Base-by-base conservation (phyloP, 202 grass and related monocot genomes). In the Musa balbisiana region DNA sequence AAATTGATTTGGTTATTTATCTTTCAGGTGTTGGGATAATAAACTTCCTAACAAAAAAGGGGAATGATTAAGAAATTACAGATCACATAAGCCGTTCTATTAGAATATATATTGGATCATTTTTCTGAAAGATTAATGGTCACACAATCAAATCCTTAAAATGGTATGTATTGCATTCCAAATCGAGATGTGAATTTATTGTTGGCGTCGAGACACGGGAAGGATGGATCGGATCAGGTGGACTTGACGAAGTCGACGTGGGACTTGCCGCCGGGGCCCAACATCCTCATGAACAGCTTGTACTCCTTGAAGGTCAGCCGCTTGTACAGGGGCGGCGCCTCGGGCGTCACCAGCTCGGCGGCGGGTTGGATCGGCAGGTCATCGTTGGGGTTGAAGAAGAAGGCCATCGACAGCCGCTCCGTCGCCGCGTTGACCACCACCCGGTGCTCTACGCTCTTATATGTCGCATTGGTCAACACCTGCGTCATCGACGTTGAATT, bases 361-460 rank as follows among this genome's bases (percentile, higher is more conserved):
- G n/a, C 12, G 16, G 70, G 70, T 3, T 17, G 8, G 50, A 72
- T 52, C 1, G 70, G 51, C 3, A 72, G 2, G 49, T 72, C 70
- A 9, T 9, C 14, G 49, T 23, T 53, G 19, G 70, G 70, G 49
- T 72, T 72, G 70, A 15, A 72, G 70, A 72, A 72, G 70, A 72
- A 72, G 9, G 70, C 70, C 19, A 72, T 0, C 0, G 70, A 69
- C 29, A 69, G 16, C 67, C 67, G 25, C 33, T 69, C 67, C 67
- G 16, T 43, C 29, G 67, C 26, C 6, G 67, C 70, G 16, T 72
- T 54, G 10, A 23, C 70, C 20, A 23, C 13, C 10, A 54, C 70
- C 8, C 70, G 70, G 51, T 72, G 70, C 51, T 72, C 70, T 9
- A 55, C 70, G 19, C 70, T 72, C 49, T 72, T 72, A 49, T 72